Evolutionary conservation across 371 early-diverging fungal genomes (phyloP).

Genomic region (Rhizopus microsporus): DNA sequence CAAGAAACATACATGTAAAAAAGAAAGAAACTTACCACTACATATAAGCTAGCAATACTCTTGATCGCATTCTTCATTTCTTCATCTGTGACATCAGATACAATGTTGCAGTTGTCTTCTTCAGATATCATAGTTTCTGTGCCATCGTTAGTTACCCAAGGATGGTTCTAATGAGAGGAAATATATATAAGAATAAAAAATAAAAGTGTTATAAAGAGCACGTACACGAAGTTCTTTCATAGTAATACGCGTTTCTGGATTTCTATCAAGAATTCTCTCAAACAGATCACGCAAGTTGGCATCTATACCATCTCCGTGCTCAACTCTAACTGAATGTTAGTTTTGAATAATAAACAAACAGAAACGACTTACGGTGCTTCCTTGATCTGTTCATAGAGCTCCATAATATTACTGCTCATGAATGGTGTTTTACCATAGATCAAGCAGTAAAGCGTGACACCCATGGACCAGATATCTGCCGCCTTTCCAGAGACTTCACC

Average conservation of each 20-base stretch:
- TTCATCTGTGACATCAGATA: slow-evolving; percentile 81
- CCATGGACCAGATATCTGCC: slow-evolving; percentile 99
- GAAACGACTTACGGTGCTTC: slow-evolving; percentile 45
- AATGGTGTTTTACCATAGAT: slow-evolving; percentile 92
- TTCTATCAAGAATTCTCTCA: slow-evolving; percentile 73
- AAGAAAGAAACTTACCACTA: slow-evolving; percentile 38
- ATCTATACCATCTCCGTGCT: slow-evolving; percentile 3
- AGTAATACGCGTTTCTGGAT: slow-evolving; percentile 78
- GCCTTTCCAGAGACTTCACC: slow-evolving; percentile 72
- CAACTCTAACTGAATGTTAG: slow-evolving; percentile 7
- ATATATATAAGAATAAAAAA: neutral
- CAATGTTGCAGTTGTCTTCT: slow-evolving; percentile 71
- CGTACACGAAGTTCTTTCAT: slow-evolving; percentile 74
- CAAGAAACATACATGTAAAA: neutral
- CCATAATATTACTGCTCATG: slow-evolving; percentile 66
- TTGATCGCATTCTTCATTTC: slow-evolving; percentile 81
- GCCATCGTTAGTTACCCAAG: slow-evolving; percentile 86
- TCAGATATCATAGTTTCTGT: slow-evolving; percentile 65
- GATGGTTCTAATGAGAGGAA: slow-evolving; percentile 56
- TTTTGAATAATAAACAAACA: neutral
- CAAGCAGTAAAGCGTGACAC: slow-evolving; percentile 95
- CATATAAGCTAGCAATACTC: slow-evolving; percentile 57
- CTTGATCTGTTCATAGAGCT: slow-evolving; percentile 76
- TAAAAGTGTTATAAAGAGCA: neutral
- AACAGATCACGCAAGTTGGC: slow-evolving; percentile 67